Conservation (phyloP, 2,329 filamentous ascomycete species). For the Neoscytalidium dimidiatum region DNA sequence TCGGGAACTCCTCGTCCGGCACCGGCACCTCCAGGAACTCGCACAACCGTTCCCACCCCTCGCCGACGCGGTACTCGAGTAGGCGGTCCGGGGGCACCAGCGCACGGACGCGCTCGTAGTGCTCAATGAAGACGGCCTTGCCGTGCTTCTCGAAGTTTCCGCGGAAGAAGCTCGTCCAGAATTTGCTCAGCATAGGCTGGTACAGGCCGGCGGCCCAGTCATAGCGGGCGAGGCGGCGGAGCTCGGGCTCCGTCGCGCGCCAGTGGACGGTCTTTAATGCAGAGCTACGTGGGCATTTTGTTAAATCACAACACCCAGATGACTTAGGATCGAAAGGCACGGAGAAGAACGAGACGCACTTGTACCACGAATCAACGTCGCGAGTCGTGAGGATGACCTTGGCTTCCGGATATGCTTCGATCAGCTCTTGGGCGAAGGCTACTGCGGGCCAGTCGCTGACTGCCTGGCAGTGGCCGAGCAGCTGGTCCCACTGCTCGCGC, state of each 20-base stretch:
- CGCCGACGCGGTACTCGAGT: slow-evolving; percentile 28
- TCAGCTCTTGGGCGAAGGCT: slow-evolving; percentile 24
- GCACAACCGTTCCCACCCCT: slow-evolving; percentile 34
- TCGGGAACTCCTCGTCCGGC: slow-evolving; percentile 28
- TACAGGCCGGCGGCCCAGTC: slow-evolving; percentile 32
- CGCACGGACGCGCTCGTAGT: slow-evolving; percentile 24
- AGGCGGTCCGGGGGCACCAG: slow-evolving; percentile 27
- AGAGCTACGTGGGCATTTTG: no score
- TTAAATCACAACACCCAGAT: no score
- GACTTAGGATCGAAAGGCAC: no score
- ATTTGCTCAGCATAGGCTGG: slow-evolving; percentile 48
- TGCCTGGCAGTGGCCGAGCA: slow-evolving; percentile 32
- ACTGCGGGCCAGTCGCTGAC: slow-evolving; percentile 23
- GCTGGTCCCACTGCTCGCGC: slow-evolving; percentile 35
- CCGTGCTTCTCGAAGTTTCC: slow-evolving; percentile 5
- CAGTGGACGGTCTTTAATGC: background rate
- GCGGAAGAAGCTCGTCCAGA: background rate
- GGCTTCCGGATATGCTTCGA: slow-evolving; percentile 25
- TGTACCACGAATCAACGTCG: slow-evolving; percentile 16
- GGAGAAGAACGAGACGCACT: no score
- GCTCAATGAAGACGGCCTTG: slow-evolving; percentile 18
- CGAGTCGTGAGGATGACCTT: slow-evolving; percentile 25
- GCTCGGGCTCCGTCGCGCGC: background rate
- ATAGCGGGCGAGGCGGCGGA: slow-evolving; percentile 27
- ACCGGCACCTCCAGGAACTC: slow-evolving; percentile 29